phyloP scores from a whole-genome alignment of 139 green algal genomes.

The Chlamydomonas eustigma region DNA sequence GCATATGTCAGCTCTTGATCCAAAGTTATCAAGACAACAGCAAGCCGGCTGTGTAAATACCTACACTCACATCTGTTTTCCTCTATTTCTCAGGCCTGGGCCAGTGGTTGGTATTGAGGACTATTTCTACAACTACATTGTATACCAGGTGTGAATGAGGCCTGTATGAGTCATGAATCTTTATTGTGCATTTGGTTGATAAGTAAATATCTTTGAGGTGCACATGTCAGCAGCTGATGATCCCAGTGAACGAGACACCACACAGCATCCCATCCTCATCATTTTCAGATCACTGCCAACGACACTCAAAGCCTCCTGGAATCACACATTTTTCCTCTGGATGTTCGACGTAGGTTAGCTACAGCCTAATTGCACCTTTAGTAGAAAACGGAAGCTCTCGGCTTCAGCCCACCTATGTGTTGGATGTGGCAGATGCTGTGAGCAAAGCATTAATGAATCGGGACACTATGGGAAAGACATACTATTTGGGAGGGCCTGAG shows the following conservation, averaged over 20 bases:
- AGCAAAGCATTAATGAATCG: slow-evolving; percentile 5
- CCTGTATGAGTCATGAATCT: background rate
- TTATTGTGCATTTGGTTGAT: background rate
- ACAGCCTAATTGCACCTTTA: slow-evolving; percentile 22
- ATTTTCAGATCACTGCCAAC: too few relatives aligned
- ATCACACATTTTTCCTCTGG: too few relatives aligned
- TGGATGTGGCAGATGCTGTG: slow-evolving; percentile 47
- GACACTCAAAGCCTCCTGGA: too few relatives aligned
- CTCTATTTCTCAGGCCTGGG: slow-evolving; percentile 43
- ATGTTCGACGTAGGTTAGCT: slow-evolving; percentile 10
- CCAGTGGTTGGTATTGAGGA: slow-evolving; percentile 91
- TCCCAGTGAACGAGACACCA: too few relatives aligned
- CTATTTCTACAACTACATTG: slow-evolving; percentile 81
- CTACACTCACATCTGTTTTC: too few relatives aligned
- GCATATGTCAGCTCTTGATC: too few relatives aligned
- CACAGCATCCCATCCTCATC: too few relatives aligned
- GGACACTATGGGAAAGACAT: slow-evolving; percentile 69
- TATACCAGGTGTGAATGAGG: slow-evolving; percentile 45
- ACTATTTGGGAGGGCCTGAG: slow-evolving; percentile 84
- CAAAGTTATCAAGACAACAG: too few relatives aligned
- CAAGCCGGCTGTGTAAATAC: too few relatives aligned
- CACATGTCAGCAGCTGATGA: too few relatives aligned
- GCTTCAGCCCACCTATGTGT: slow-evolving; percentile 51
- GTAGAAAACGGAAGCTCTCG: slow-evolving; percentile 16
- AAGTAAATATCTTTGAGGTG: too few relatives aligned